Base-by-base conservation (phyloP, 352 stramenopile genomes). In the Lagenidium sp. region DNA sequence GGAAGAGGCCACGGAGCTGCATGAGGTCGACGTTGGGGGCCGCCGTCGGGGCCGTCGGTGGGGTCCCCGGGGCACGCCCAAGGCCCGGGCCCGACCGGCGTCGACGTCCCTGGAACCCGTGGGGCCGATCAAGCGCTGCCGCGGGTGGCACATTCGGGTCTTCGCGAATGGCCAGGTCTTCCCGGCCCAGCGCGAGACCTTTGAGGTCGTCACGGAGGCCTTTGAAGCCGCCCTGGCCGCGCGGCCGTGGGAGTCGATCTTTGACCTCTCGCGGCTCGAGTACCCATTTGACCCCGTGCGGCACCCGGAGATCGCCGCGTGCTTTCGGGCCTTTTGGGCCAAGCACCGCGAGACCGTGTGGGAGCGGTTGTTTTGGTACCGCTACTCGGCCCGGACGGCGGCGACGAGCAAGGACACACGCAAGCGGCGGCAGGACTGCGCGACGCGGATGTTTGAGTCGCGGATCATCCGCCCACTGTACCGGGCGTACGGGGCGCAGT, bases 331-430 rank as follows among this genome's bases (percentile, higher is more conserved):
- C 10, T 57, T 57, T 25, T 57, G 50, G 50, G 13, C 29, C 2
- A 10, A 25, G 21, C 28, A 57, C 34, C 41, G 41, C 4, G 36
- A 31, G 10, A 38, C 36, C 8, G 50, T 57, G 25, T 57, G 50
- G 50, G 41, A 51, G 24, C 50, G 50, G 8, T 21, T 43, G 18
- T 51, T 57, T 42, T 57, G 50, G 50, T 51, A 34, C 15, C 16
- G 16, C 7, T 44, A 26, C 6, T 6, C 26, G 0, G 20, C 25
- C 4, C 18, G 15, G 3, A n/a, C 21, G 8, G 16, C 36, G 6
- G 11, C 25, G 4, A n/a, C 8, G 1, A 37, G 11, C 2, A 31
- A 36, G 6, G 39, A 40, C 8, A 24, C 24, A 10, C 47, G 41
- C 4, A 49, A 35, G 24, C n/a, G 21, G 1, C 47, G 47, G 15